Percentiles rank a stretch among this genome's conserved stretches.
Conservation (phyloP, 768 basidiomycete genomes). For the Boletus speciosus region DNA sequence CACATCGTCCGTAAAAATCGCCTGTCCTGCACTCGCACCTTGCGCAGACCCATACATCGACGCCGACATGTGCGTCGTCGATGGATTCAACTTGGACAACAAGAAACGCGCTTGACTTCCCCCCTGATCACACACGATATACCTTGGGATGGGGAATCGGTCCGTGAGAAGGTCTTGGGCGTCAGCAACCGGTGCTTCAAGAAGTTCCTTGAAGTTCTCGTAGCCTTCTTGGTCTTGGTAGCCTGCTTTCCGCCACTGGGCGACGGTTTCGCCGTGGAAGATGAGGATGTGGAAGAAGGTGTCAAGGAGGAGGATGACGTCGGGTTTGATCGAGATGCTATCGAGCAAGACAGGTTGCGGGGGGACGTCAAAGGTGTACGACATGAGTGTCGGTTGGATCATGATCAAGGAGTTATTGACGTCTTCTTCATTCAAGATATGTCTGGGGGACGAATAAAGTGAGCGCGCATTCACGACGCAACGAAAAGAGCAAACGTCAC, state of each 20-base stretch:
- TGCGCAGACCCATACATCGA: conserved; percentile 83
- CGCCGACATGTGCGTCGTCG: conserved; percentile 93
- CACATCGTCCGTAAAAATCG: conserved; percentile 98
- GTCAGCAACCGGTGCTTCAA: conserved; percentile 82
- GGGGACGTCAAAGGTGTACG: conserved; percentile 88
- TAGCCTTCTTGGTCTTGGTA: conserved; percentile 99
- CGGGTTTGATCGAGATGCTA: conserved; percentile 95
- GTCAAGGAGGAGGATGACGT: conserved; percentile 93
- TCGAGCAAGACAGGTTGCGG: conserved; percentile 95
- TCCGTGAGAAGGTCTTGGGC: conserved; percentile 96
- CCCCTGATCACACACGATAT: conserved; percentile 96
- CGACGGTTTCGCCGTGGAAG: conserved; percentile 97
- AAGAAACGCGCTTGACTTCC: conserved; percentile 98
- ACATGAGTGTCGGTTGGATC: conserved; percentile 99
- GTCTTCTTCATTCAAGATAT: conserved; percentile 93
- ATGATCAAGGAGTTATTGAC: conserved; percentile 99
- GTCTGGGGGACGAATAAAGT: conserved; percentile 45
- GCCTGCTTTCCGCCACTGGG: conserved; percentile 96
- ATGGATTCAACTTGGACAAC: conserved; percentile 93
- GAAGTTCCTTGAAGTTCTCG: conserved; percentile 95
- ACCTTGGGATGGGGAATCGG: conserved; percentile 95
- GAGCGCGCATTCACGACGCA: background rate
- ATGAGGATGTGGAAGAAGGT: conserved; percentile 99
- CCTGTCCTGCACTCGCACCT: conserved; percentile 70
- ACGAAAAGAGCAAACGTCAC: conserved; percentile 15